Evolutionary conservation across 805 yeast species (phyloP).

Genomic region (Clavispora vitiphila): DNA sequence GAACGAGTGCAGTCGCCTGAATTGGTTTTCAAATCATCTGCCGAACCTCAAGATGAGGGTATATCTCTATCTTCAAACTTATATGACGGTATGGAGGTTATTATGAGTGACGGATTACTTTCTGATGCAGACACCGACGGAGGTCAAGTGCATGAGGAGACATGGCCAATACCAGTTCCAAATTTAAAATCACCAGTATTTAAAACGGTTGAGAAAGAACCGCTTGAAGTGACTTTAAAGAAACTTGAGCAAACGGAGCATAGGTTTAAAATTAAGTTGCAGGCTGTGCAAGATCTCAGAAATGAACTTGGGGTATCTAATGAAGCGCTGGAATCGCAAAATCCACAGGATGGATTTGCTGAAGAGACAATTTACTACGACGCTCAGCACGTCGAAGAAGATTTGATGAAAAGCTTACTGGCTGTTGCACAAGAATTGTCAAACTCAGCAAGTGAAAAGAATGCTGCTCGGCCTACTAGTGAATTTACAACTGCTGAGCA

Average conservation of each 20-base stretch:
- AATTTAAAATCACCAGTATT: slow-evolving; percentile 5
- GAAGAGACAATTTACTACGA: background rate
- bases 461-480: background rate
- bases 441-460: background rate
- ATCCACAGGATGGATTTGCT: background rate
- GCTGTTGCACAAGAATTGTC: background rate
- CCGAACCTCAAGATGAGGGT: background rate
- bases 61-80: background rate
- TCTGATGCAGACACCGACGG: slow-evolving; percentile 3
- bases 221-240: slow-evolving; percentile 7
- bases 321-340: background rate
- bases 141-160: background rate
- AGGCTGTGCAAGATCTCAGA: slow-evolving; percentile 10
- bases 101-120: slow-evolving; percentile 2
- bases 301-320: slow-evolving; percentile 4
- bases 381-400: background rate
- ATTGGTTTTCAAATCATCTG: background rate
- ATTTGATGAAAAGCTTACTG: background rate
- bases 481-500: background rate
- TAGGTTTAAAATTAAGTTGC: slow-evolving; percentile 11
- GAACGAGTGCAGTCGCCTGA: background rate
- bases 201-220: slow-evolving; percentile 9
- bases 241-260: slow-evolving; percentile 10
- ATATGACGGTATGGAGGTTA: background rate
- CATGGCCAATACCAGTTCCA: background rate